Percentiles rank a stretch among this genome's conserved stretches.
These are phyloP conservation scores for Jaltomata sinuosa DNA, from an alignment of 257 asterid genomes.

Conservation along the genomic window DNA sequence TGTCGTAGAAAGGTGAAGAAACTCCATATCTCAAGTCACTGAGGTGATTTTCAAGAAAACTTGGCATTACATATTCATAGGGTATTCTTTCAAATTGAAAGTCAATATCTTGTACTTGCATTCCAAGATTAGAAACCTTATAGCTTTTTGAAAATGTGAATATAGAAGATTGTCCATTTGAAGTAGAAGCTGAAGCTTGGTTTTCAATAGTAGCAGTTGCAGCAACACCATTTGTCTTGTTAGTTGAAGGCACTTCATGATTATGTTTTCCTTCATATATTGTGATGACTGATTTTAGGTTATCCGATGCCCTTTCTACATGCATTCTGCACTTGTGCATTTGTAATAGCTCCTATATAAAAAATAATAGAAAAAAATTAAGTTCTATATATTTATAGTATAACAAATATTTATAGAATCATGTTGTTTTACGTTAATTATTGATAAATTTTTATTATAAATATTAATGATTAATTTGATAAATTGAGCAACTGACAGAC, in stretches of 20 bases:
- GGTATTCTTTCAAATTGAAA: constrained; percentile 37
- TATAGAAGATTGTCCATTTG: constrained; percentile 4
- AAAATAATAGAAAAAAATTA: not conserved
- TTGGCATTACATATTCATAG: constrained; percentile 22
- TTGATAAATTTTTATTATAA: not conserved
- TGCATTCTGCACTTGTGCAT: constrained; percentile 76
- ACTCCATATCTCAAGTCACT: constrained; percentile 29
- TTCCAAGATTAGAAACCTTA: constrained; percentile 8
- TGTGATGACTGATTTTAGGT: constrained; percentile 50
- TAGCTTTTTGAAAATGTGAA: constrained; percentile 2
- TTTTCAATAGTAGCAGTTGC: constrained; percentile 5
- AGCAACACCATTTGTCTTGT: not conserved
- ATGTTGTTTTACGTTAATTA: not conserved
- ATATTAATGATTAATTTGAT: not conserved
- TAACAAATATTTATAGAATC: not conserved
- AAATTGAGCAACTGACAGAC: not conserved
- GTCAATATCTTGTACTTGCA: constrained; percentile 32
- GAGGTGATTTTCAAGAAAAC: constrained; percentile 23
- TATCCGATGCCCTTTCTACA: constrained; percentile 61
- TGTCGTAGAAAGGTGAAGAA: constrained; percentile 25
- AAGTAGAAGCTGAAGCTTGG: constrained; percentile 7
- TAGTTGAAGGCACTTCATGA: constrained; percentile 43
- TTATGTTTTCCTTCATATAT: constrained; percentile 79
- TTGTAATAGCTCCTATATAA: constrained; percentile 67
- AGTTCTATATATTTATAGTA: not conserved